Percentiles rank a stretch among this genome's conserved stretches.
Evolutionary conservation across 163 green algal species (phyloP).

Genomic region (Smithsoniella earleae): DNA sequence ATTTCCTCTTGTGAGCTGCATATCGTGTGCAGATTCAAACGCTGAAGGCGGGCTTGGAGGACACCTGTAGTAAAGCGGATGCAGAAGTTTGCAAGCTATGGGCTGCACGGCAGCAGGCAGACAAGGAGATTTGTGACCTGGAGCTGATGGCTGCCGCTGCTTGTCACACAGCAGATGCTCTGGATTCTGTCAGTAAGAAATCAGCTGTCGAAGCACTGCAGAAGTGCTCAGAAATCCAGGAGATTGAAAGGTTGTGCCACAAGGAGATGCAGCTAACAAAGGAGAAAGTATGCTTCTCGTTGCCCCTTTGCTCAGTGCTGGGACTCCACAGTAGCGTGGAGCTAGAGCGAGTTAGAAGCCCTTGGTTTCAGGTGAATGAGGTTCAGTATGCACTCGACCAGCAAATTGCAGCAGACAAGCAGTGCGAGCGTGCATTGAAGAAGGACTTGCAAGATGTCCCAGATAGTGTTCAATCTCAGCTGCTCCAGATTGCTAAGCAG

Average conservation of each 20-base stretch:
- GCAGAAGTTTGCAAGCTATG: background rate
- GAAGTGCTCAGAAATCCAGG: background rate
- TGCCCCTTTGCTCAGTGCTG: background rate
- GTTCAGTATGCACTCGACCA: slow-evolving; percentile 16
- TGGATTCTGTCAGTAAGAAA: background rate
- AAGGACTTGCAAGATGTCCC: slow-evolving; percentile 5
- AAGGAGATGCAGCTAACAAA: background rate
- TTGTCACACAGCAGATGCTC: background rate
- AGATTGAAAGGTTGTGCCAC: background rate
- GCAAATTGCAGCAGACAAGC: slow-evolving; percentile 10
- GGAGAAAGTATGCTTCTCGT: background rate
- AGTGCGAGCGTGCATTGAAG: slow-evolving; percentile 28
- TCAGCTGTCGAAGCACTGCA: background rate
- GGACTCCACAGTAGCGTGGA: background rate
- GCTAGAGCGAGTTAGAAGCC: background rate
- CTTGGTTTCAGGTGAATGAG: background rate
- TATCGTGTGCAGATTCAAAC: background rate
- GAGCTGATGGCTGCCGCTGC: background rate
- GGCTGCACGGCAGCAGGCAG: background rate
- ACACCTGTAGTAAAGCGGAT: slow-evolving; percentile 1
- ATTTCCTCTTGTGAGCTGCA: background rate
- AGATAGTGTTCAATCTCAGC: background rate
- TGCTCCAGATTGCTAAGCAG: background rate
- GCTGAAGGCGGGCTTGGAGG: background rate
- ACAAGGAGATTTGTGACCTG: slow-evolving; percentile 7